These are phyloP conservation scores for Stylonectria norvegica DNA, from an alignment of 2,329 filamentous ascomycete genomes.

Conservation along the genomic window DNA sequence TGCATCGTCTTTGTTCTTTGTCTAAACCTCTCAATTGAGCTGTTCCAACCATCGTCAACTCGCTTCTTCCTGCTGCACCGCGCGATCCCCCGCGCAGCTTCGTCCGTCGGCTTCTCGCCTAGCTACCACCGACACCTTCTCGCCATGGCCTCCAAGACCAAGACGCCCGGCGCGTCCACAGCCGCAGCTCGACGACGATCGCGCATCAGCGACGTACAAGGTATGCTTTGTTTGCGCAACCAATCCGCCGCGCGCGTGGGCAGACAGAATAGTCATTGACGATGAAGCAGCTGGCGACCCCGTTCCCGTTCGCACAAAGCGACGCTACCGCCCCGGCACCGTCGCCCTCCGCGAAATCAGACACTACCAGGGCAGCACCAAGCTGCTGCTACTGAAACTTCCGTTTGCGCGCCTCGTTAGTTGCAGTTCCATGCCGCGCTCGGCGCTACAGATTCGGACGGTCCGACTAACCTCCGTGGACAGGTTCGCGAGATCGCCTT, in stretches of 20 bases:
- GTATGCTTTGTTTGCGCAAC: conserved; percentile 25
- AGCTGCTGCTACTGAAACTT: conserved; percentile 77
- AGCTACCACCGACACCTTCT: too few relatives aligned
- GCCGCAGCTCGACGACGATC: conserved; percentile 19
- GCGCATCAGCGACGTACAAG: conserved; percentile 41
- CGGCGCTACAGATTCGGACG: not conserved
- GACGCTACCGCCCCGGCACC: conserved; percentile 74
- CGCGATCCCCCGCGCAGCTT: too few relatives aligned
- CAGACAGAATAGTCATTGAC: conserved; percentile 18
- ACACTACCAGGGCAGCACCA: conserved; percentile 83
- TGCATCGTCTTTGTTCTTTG: not conserved
- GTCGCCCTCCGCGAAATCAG: conserved; percentile 88
- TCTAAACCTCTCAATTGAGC: not conserved
- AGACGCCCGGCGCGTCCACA: conserved; percentile 15
- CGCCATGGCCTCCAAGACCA: conserved; percentile 22
- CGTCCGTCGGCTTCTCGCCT: too few relatives aligned
- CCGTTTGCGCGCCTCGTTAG: conserved; percentile 73
- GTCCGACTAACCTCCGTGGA: conserved; percentile 11
- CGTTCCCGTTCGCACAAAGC: conserved; percentile 57
- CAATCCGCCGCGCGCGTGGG: too few relatives aligned
- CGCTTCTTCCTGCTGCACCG: too few relatives aligned
- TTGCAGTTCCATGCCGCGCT: conserved; percentile 2
- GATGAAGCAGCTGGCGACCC: conserved; percentile 65
- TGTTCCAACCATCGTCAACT: too few relatives aligned
- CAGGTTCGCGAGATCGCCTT: conserved; percentile 66